phyloP scores from a whole-genome alignment of 257 asterid species.

The Fraxinus quadrangulata region DNA sequence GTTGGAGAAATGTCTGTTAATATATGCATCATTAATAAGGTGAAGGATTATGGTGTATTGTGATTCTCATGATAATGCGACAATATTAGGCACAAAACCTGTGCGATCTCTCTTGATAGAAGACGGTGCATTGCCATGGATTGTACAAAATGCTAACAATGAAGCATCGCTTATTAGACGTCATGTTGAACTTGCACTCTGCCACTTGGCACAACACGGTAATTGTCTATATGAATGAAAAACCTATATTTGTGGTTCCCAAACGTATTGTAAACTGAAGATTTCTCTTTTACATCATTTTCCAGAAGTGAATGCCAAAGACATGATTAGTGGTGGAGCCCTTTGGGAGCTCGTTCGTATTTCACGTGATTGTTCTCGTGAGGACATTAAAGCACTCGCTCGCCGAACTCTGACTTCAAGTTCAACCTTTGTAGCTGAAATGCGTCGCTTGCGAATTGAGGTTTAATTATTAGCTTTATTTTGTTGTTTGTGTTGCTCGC shows the following conservation, averaged over 20 bases:
- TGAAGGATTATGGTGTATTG: background rate
- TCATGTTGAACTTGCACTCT: constrained; percentile 95
- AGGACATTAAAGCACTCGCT: constrained; percentile 90
- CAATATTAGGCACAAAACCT: constrained; percentile 56
- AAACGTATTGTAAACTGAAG: constrained; percentile 3
- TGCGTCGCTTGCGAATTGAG: constrained; percentile 85
- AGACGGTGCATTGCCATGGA: constrained; percentile 94
- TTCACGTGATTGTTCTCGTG: constrained; percentile 96
- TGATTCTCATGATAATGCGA: constrained; percentile 13
- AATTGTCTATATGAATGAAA: constrained; percentile 18
- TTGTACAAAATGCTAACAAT: constrained; percentile 92
- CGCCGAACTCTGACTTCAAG: constrained; percentile 88
- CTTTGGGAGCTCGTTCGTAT: constrained; percentile 99
- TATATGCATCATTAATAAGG: background rate
- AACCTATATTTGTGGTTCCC: constrained; percentile 9
- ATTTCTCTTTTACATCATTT: background rate
- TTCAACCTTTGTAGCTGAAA: constrained; percentile 73
- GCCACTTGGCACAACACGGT: constrained; percentile 99
- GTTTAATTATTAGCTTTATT: constrained; percentile 39
- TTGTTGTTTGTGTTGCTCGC: constrained; percentile 25
- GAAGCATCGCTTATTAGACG: constrained; percentile 96
- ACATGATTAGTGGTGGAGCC: constrained; percentile 92
- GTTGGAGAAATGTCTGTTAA: background rate
- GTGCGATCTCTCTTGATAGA: constrained; percentile 85
- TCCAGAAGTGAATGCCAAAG: constrained; percentile 87